Conservation (phyloP, 441 rosid species). For the Eutrema salsugineum region DNA sequence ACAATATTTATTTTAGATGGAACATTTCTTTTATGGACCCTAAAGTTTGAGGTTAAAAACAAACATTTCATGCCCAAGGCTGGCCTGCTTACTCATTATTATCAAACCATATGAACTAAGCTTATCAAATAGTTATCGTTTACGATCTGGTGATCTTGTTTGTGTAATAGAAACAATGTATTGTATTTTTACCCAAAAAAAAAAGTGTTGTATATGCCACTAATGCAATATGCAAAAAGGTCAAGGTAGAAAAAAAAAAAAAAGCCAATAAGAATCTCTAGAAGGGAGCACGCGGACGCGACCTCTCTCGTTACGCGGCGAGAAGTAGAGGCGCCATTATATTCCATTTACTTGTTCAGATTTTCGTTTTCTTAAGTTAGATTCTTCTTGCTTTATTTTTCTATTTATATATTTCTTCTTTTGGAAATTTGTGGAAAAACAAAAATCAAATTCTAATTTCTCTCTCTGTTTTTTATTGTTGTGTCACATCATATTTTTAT, state of each 20-base stretch:
- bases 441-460: neutral
- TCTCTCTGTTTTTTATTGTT: neutral
- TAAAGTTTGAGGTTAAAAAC: neutral
- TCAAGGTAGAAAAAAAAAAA: neutral
- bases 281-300: slow-evolving; percentile 16
- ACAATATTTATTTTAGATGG: neutral
- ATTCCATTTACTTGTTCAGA: slow-evolving; percentile 5
- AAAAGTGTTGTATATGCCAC: neutral
- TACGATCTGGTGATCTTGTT: neutral
- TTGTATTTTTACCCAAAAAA: too few species aligned
- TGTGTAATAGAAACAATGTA: neutral
- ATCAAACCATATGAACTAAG: neutral
- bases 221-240: neutral
- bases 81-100: neutral
- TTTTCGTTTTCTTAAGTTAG: neutral
- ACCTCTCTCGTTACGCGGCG: slow-evolving; percentile 31
- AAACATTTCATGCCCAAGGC: neutral
- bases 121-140: neutral
- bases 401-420: slow-evolving; percentile 8
- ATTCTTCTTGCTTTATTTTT: slow-evolving; percentile 11
- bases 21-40: neutral
- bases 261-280: slow-evolving; percentile 16
- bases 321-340: neutral
- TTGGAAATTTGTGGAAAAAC: neutral
- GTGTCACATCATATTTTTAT: slow-evolving; percentile 19